Evolutionary conservation across 1,139 yeast species (phyloP), one percentile per base, ranked within the genome.

Genomic region (Taiozyma sp.): DNA sequence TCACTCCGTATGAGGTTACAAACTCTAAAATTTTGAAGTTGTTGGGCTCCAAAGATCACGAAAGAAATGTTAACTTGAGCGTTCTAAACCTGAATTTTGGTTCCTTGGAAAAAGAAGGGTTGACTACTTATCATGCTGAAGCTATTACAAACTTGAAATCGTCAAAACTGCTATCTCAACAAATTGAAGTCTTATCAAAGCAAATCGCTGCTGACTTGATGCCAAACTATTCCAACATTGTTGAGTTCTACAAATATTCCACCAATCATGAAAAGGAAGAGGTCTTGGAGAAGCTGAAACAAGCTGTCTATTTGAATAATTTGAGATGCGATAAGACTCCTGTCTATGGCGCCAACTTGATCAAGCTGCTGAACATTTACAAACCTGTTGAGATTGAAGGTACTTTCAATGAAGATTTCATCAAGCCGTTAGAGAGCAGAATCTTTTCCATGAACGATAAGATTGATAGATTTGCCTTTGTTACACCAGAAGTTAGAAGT

Each of bases 401-500:
- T 13, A 50, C 52, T 3, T 51, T 52, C 14, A 45, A 48, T 3
- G 59, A 62, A 22, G 68, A 69, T 1, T 49, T 65, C 16, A 63
- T 67, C 24, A 63, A 60, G 50, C 74, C 73, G n/a, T 51, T 70
- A 49, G 62, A 62, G 45, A 63, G 65, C 28, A 68, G 70, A 54
- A 55, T 57, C 16, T 44, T 60, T 34, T 45, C 68, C 1, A 69
- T 79, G 79, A 57, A 55, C 47, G 83, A 80, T 34, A 68, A 74
- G 0, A 76, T 93, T 53, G 90, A 88, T 43, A 81, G 85, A 56
- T 95, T 76, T 66, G 88, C 96, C 0, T 95, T 89, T 56, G 78
- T 93, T 4, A 93, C 99, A 0, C 99, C 99, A 0, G 73, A 83
- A 4, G 96, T 81, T 2, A 95, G 91, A 5, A 80, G 90, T 1